Conservation (phyloP, 768 basidiomycete species). For the Naganishia vishniacii region DNA sequence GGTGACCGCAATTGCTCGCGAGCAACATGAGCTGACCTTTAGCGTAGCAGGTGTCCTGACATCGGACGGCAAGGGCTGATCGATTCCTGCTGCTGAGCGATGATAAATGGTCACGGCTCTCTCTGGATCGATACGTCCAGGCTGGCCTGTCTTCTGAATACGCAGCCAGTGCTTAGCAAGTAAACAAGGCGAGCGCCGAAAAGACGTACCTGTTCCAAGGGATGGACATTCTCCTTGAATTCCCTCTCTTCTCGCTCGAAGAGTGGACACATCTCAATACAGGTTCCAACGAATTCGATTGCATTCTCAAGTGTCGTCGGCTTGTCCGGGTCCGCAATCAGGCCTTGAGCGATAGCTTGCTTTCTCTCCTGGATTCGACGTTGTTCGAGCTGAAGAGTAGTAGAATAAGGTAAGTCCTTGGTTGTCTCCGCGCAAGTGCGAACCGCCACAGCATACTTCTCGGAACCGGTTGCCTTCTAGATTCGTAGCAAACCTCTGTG, state of each 20-base stretch:
- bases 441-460: constrained; percentile 43
- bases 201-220: constrained; percentile 71
- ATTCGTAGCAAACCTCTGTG: constrained; percentile 47
- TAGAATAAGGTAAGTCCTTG: not conserved
- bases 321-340: constrained; percentile 78
- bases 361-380: constrained; percentile 45
- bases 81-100: constrained; percentile 81
- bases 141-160: constrained; percentile 17
- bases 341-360: constrained; percentile 65
- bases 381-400: constrained; percentile 47
- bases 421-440: no score
- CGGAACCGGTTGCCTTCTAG: constrained; percentile 51
- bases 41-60: constrained; percentile 79
- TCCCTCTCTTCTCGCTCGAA: constrained; percentile 89
- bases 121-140: constrained; percentile 65
- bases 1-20: not conserved
- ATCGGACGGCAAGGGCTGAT: constrained; percentile 76
- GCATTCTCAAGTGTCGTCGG: constrained; percentile 79
- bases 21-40: constrained; percentile 54
- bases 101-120: constrained; percentile 93
- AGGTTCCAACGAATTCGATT: constrained; percentile 87
- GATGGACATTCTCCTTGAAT: constrained; percentile 76
- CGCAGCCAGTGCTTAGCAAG: not conserved
- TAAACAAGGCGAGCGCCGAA: not conserved
- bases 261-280: constrained; percentile 86